These are phyloP conservation scores for Boletellus sp. DNA, from an alignment of 1,284 basidiomycete genomes.

Conservation along the genomic window DNA sequence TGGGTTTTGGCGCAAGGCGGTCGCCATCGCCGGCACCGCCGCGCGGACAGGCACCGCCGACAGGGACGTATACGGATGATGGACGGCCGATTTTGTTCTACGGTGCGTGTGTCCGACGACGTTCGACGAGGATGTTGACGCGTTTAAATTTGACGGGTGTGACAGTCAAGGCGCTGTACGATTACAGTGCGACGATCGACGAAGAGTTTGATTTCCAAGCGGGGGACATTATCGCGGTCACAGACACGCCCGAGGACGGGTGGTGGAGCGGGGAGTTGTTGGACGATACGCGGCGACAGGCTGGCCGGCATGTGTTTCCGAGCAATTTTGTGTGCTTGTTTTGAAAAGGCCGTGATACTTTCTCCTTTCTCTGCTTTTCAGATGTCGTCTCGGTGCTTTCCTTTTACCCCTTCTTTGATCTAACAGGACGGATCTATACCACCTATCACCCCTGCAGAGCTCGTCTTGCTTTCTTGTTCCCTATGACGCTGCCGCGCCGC, in stretches of 20 bases:
- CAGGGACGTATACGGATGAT: constrained; percentile 72
- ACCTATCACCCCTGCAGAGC: no score
- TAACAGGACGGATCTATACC: no score
- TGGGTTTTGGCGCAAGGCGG: no score
- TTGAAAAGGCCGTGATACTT: constrained; percentile 27
- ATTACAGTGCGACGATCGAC: constrained; percentile 82
- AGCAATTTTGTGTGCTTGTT: constrained; percentile 86
- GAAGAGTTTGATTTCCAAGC: constrained; percentile 91
- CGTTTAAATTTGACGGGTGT: no score
- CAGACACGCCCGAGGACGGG: constrained; percentile 86
- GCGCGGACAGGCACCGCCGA: constrained; percentile 39
- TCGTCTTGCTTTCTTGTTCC: no score
- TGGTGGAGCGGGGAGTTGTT: constrained; percentile 90
- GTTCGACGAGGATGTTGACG: no score
- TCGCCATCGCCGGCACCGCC: constrained; percentile 39
- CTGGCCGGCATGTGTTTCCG: constrained; percentile 84
- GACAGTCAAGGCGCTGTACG: constrained; percentile 89
- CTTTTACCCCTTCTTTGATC: no score
- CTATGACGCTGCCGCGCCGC: no score
- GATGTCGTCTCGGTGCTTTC: background rate
- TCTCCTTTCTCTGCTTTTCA: background rate
- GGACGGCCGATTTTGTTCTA: constrained; percentile 82
- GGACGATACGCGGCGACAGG: constrained; percentile 77
- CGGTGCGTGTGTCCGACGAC: constrained; percentile 41
- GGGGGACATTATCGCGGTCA: constrained; percentile 91